Base-by-base conservation (phyloP, 768 basidiomycete species). In the Mycena rebaudengoi region DNA sequence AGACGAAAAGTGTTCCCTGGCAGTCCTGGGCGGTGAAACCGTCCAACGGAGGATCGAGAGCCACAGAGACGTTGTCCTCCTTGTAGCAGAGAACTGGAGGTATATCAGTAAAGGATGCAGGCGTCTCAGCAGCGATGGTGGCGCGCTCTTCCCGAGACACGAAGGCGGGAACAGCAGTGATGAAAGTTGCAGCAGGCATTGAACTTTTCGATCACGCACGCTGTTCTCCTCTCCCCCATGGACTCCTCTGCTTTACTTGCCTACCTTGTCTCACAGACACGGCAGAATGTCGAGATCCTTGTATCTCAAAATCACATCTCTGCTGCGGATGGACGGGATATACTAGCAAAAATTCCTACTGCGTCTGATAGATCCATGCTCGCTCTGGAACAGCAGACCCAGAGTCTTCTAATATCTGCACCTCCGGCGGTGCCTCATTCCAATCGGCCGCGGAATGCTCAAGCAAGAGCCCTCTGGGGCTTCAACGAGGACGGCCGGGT, bases 61-160 rank as follows among this genome's bases (percentile, higher is more conserved):
- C 71, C 53, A 94, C 79, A 3, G 86, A 82, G 51, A 96, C 92
- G 70, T 86, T 83, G 1, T 89, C 85, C 70, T 96, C 86, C 69
- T 85, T 83, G 79, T 92, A 89, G 68, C 88, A 85, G 54, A 97
- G 80, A 58, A 96, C 82, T 1, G 96, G 90, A 1, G 91, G 94
- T 60, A 99, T 96, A 69, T 92, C 90, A 63, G 77, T 81, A 78
- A 98, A 98, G 0, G 94, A 93, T 1, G 82, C 71, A 1, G 97
- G 97, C 0, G 97, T 98, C 1, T 91, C 89, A n/a, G 85, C 86
- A 7, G 90, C 83, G 32, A 95, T 72, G 4, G 76, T 73, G 29
- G 80, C 78, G 77, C 95, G 91, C 68, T 95, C 90, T 51, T 94
- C 92, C 10, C 80, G 76, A 14, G 80, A 77, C 7, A 76, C 74